A percentile compares a stretch with the other conserved stretches of the same genome.
Evolutionary conservation across 2,329 filamentous ascomycete genomes (phyloP).

Genomic region (Cryphonectria carpinicola): DNA sequence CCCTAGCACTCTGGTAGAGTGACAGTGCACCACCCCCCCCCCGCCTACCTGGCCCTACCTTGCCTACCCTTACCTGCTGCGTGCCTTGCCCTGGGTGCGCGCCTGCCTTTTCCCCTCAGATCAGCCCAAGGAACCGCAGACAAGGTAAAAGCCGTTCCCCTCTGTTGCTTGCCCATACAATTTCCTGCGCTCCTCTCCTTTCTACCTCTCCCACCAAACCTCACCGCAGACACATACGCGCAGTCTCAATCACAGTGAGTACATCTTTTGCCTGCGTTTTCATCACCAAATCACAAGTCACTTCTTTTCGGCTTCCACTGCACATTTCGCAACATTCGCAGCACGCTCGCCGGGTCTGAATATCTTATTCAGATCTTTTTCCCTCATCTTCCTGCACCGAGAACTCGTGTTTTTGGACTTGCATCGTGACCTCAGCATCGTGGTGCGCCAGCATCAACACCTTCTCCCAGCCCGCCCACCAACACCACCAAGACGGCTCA

Average conservation of each 20-base stretch:
- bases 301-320: conserved; percentile 28
- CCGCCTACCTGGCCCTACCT: neutral
- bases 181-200: conserved; percentile 56
- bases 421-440: conserved; percentile 18
- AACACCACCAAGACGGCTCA: conserved; percentile 27
- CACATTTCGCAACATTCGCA: conserved; percentile 24
- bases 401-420: conserved; percentile 18
- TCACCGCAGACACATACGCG: conserved; percentile 53
- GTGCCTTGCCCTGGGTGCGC: conserved; percentile 26
- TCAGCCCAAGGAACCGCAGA: conserved; percentile 64
- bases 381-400: conserved; percentile 15
- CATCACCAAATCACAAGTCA: conserved; percentile 45
- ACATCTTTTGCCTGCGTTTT: conserved; percentile 27
- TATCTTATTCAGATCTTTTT: conserved; percentile 17
- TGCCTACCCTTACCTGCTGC: conserved; percentile 11
- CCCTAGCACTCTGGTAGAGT: conserved; percentile 15
- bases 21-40: conserved; percentile 2
- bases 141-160: conserved; percentile 64
- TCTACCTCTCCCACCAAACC: conserved; percentile 62
- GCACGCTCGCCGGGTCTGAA: conserved; percentile 11
- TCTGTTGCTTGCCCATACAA: conserved; percentile 58
- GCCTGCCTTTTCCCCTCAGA: conserved; percentile 40
- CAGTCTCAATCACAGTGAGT: conserved; percentile 42
- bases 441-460: conserved; percentile 27
- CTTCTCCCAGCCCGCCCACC: conserved; percentile 29